These are phyloP conservation scores for Passalora sequoiae DNA, from an alignment of 2,329 filamentous ascomycete genomes.

Conservation along the genomic window DNA sequence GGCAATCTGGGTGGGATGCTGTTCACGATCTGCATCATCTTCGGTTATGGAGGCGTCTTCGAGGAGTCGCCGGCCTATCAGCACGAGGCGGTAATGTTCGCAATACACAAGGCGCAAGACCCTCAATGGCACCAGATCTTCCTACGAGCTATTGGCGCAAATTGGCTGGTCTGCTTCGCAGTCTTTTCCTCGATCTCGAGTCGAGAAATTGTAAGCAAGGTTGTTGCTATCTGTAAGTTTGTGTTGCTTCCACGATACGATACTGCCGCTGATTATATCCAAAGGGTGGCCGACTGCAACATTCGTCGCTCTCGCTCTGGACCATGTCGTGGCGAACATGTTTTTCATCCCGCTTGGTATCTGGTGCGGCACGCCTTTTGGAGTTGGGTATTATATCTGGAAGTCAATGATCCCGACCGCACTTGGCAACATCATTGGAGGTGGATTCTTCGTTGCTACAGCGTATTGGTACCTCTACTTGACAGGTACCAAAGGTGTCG, in stretches of 20 bases:
- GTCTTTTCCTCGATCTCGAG: slow-evolving; percentile 44
- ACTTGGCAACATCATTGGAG: slow-evolving; percentile 52
- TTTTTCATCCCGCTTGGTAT: slow-evolving; percentile 44
- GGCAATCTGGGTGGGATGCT: slow-evolving; percentile 35
- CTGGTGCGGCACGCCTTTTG: slow-evolving; percentile 46
- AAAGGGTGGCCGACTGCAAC: slow-evolving; percentile 55
- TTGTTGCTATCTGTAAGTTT: too few species aligned
- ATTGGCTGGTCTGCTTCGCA: slow-evolving; percentile 55
- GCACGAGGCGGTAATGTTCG: slow-evolving; percentile 42
- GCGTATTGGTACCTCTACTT: slow-evolving; percentile 43
- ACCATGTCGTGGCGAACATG: slow-evolving; percentile 57
- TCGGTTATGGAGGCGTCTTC: slow-evolving; percentile 30
- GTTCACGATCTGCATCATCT: slow-evolving; percentile 29
- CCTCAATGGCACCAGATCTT: slow-evolving; percentile 51
- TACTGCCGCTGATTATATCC: too few species aligned
- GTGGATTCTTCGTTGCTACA: slow-evolving; percentile 58
- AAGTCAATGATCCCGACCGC: slow-evolving; percentile 52
- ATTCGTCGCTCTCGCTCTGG: slow-evolving; percentile 45
- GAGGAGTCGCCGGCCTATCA: slow-evolving; percentile 38
- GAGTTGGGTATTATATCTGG: slow-evolving; percentile 51
- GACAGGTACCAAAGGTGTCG: slow-evolving; percentile 22
- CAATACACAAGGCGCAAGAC: slow-evolving; percentile 45
- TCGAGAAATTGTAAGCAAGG: slow-evolving; percentile 49
- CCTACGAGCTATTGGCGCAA: slow-evolving; percentile 49
- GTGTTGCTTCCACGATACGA: too few species aligned